phyloP scores from a whole-genome alignment of 2,329 filamentous ascomycete species.

The Venturia aucupariae region DNA sequence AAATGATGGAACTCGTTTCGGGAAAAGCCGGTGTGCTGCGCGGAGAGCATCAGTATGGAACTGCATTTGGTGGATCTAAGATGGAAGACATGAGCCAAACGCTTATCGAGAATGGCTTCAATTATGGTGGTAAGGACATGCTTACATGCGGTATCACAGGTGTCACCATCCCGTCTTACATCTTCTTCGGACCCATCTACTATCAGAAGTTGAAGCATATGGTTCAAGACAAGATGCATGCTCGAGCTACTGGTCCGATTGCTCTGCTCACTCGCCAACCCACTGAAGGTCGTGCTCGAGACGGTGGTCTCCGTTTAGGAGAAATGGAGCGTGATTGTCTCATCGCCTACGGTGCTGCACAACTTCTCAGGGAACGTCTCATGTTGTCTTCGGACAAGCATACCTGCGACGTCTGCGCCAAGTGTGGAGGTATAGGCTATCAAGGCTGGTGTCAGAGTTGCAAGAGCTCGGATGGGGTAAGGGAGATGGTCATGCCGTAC shows the following conservation, averaged over 20 bases:
- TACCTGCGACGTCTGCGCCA: constrained; percentile 86
- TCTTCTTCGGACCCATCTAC: constrained; percentile 98
- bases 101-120: constrained; percentile 82
- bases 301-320: constrained; percentile 84
- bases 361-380: constrained; percentile 81
- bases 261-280: constrained; percentile 92
- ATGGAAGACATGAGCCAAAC: constrained; percentile 84
- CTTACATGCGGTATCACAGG: constrained; percentile 92
- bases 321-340: constrained; percentile 99
- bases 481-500: constrained; percentile 94
- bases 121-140: constrained; percentile 94
- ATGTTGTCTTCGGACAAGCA: constrained; percentile 93
- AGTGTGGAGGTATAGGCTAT: constrained; percentile 91
- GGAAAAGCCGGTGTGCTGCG: constrained; percentile 87
- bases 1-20: constrained; percentile 88
- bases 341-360: constrained; percentile 91
- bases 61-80: constrained; percentile 71
- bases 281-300: constrained; percentile 86
- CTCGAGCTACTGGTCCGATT: constrained; percentile 76
- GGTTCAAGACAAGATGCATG: constrained; percentile 99
- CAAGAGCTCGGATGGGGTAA: constrained; percentile 72
- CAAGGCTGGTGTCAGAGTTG: constrained; percentile 92
- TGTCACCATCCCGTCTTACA: constrained; percentile 86
- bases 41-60: constrained; percentile 84
- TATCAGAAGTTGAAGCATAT: constrained; percentile 99